phyloP scores from a whole-genome alignment of 306 rosid genomes.

The Vicia villosa region DNA sequence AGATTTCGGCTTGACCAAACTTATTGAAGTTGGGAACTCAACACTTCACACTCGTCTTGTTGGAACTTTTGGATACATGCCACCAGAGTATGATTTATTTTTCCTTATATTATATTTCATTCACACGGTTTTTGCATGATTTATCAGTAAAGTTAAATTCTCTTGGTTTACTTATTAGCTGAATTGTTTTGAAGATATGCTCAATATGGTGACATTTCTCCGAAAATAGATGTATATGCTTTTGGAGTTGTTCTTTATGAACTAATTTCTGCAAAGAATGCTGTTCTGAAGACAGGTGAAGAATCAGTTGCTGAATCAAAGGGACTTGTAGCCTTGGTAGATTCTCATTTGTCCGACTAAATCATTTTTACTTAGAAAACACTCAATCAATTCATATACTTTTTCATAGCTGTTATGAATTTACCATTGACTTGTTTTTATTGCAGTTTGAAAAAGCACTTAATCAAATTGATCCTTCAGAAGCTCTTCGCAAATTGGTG shows the following conservation, averaged over 20 bases:
- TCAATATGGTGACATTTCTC: conserved; percentile 75
- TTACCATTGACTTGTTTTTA: background rate
- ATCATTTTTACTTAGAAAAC: background rate
- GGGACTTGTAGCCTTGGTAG: conserved; percentile 80
- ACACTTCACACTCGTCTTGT: conserved; percentile 76
- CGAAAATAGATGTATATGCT: conserved; percentile 77
- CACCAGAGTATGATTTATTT: conserved; percentile 73
- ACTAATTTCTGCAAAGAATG: conserved; percentile 73
- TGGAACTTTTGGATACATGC: conserved; percentile 97
- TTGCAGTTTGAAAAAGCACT: conserved; percentile 81
- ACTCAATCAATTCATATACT: background rate
- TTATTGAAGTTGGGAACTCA: conserved; percentile 72
- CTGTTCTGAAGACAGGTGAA: conserved; percentile 55
- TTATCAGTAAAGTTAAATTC: too few relatives aligned
- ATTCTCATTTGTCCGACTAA: background rate
- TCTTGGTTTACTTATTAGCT: background rate
- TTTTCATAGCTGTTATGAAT: background rate
- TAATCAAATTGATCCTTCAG: conserved; percentile 50
- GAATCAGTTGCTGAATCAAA: conserved; percentile 56
- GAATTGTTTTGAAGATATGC: conserved; percentile 64
- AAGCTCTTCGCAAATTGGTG: conserved; percentile 60
- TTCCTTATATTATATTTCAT: background rate
- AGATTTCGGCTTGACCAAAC: conserved; percentile 81
- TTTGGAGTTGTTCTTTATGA: conserved; percentile 50
- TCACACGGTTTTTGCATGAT: too few relatives aligned